A percentile compares a stretch with the other conserved stretches of the same genome.
Conservation (phyloP, 2,329 filamentous ascomycete genomes). For the Aspergillus oerlinghausenensis region DNA sequence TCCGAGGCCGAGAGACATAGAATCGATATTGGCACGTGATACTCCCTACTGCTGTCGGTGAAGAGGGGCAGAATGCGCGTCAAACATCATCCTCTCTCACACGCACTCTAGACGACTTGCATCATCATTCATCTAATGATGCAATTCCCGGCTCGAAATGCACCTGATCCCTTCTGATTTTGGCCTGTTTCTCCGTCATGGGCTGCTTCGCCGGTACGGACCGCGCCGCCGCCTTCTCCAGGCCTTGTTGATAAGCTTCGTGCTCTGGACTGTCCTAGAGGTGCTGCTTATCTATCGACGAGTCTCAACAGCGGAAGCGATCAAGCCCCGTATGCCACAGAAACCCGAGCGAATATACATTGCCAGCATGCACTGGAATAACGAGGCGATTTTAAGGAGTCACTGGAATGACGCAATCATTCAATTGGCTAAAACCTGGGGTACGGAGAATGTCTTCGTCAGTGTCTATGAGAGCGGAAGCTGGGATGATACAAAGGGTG, state of each 20-base stretch:
- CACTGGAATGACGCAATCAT: conserved; percentile 62
- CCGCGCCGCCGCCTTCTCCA: conserved; percentile 15
- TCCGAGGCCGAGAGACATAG: too few relatives aligned
- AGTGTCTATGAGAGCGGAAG: conserved; percentile 66
- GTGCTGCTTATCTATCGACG: conserved; percentile 14
- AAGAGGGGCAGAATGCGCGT: too few relatives aligned
- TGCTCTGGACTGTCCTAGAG: conserved; percentile 18
- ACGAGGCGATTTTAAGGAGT: conserved; percentile 54
- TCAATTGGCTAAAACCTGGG: conserved; percentile 53
- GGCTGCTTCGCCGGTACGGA: conserved; percentile 7
- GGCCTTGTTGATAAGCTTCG: conserved; percentile 13
- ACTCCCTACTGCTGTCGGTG: too few relatives aligned
- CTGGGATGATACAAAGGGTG: conserved; percentile 63
- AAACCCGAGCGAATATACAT: conserved; percentile 54
- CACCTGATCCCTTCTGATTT: not conserved
- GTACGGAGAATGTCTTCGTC: conserved; percentile 62
- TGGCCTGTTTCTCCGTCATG: not conserved
- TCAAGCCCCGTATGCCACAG: conserved; percentile 8
- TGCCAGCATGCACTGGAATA: conserved; percentile 66
- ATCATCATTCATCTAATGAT: not conserved
- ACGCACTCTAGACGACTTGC: not conserved
- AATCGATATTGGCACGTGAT: too few relatives aligned
- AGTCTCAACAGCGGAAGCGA: conserved; percentile 10
- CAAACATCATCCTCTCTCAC: too few relatives aligned
- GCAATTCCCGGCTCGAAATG: not conserved